Evolutionary conservation across 257 asterid genomes (phyloP).

Genomic region (Lycium barbarum): DNA sequence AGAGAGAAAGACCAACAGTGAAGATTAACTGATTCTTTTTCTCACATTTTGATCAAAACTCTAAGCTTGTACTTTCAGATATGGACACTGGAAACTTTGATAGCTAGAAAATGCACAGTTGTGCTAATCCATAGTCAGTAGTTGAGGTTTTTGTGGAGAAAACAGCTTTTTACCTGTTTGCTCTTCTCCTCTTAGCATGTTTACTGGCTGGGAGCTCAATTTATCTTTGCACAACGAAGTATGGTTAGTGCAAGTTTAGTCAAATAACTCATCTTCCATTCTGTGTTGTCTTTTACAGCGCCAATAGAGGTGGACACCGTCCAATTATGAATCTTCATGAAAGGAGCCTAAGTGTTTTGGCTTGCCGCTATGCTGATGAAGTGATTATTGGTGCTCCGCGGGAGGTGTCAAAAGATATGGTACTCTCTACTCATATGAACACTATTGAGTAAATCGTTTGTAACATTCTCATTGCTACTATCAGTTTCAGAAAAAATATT

Average conservation of each 20-base stretch:
- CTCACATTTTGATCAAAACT: not conserved
- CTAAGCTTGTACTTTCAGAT: not conserved
- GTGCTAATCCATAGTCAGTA: not conserved
- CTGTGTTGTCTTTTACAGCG: conserved; percentile 57
- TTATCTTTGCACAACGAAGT: conserved; percentile 9
- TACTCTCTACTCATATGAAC: conserved; percentile 34
- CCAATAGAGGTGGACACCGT: conserved; percentile 93
- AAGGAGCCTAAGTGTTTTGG: conserved; percentile 98
- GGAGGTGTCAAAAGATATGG: conserved; percentile 98
- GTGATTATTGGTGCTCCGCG: conserved; percentile 99
- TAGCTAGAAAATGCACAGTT: not conserved
- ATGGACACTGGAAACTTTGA: not conserved
- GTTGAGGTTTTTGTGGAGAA: conserved; percentile 23
- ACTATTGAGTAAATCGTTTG: conserved; percentile 30
- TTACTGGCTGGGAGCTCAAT: conserved; percentile 2
- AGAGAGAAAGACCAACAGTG: not conserved
- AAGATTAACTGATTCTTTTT: not conserved
- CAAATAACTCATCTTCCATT: conserved; percentile 14
- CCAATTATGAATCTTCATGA: conserved; percentile 99
- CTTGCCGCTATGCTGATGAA: conserved; percentile 94
- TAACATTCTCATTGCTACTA: conserved; percentile 22
- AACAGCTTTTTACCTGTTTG: not conserved
- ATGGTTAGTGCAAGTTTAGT: not conserved
- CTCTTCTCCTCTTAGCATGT: not conserved
- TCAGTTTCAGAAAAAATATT: too few relatives aligned